Evolutionary conservation across 2,329 filamentous ascomycete genomes (phyloP), one percentile per base, ranked within the genome.

Genomic region (Fusarium sp.): DNA sequence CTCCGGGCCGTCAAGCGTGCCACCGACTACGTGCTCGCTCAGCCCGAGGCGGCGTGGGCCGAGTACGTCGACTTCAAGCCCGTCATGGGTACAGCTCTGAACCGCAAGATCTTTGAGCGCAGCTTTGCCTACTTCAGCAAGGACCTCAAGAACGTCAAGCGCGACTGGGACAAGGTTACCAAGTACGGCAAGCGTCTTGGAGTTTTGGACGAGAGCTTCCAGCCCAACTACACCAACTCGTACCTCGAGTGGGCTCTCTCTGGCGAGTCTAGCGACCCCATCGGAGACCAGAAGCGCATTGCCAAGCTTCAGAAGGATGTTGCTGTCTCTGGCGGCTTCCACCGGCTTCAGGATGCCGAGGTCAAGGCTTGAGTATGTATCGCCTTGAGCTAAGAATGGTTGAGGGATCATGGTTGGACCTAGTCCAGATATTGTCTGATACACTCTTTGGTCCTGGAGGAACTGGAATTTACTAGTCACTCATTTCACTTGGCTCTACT

Each of bases 151-250:
- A 95, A 95, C 75, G 93, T 95, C 7, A 76, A 82, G 63, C 89
- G 93, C 57, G 93, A 95, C 84, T 95, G 93, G 93, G 83, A 87
- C 67, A 95, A 95, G 87, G 93, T 95, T 13, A 95, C 93, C 54
- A 87, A 86, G 73, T 95, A 95, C 80, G 93, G 93, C 35, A 94
- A 94, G 87, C 87, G 93, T 4, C 86, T 95, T 3, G 91, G 89
- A 4, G 91, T 95, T 27, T 80, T 95, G 67, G 86, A 88, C n/a
- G 85, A 86, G 18, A 81, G 79, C 74, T 95, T 95, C 78, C 81
- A 84, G 80, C 89, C 93, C 16, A 95, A 95, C 85, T 95, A 94
- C 83, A 94, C 92, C 76, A 95, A 95, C 75, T 84, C 89, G 74
- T 94, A 90, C 81, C 84, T 95, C 34, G 86, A 85, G 27, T 95